These are phyloP conservation scores for Talaromyces marneffei DNA, from an alignment of 2,329 filamentous ascomycete species.

Conservation along the genomic window DNA sequence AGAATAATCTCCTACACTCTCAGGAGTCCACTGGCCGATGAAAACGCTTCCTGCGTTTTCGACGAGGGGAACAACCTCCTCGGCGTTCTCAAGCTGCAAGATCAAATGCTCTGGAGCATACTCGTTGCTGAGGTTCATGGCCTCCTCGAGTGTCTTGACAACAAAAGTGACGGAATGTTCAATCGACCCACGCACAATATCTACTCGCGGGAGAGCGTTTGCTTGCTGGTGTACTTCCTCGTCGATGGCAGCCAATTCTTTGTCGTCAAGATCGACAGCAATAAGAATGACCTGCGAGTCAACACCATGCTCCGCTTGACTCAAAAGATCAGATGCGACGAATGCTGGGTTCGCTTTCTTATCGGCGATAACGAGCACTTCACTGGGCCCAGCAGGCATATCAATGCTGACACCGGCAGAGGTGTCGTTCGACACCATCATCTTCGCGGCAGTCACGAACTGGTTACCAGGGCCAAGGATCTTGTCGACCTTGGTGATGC, in stretches of 20 bases:
- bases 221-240: constrained; percentile 87
- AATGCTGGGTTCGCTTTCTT: constrained; percentile 83
- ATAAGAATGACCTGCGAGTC: constrained; percentile 94
- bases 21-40: constrained; percentile 91
- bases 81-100: constrained; percentile 74
- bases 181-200: constrained; percentile 87
- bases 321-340: constrained; percentile 88
- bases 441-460: constrained; percentile 97
- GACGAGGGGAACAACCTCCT: constrained; percentile 67
- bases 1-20: constrained; percentile 96
- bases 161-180: constrained; percentile 84
- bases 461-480: constrained; percentile 96
- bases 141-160: constrained; percentile 64
- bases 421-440: constrained; percentile 96
- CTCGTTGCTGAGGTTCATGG: constrained; percentile 77
- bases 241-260: constrained; percentile 74
- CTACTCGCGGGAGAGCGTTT: constrained; percentile 76
- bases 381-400: constrained; percentile 95
- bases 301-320: constrained; percentile 92
- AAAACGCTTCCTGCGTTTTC: constrained; percentile 96
- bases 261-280: constrained; percentile 69
- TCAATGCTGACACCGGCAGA: constrained; percentile 93
- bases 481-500: constrained; percentile 94
- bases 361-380: constrained; percentile 94
- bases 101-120: constrained; percentile 98